These are phyloP conservation scores for Spergularia marina DNA, from an alignment of 148 eudicot species.

Conservation along the genomic window DNA sequence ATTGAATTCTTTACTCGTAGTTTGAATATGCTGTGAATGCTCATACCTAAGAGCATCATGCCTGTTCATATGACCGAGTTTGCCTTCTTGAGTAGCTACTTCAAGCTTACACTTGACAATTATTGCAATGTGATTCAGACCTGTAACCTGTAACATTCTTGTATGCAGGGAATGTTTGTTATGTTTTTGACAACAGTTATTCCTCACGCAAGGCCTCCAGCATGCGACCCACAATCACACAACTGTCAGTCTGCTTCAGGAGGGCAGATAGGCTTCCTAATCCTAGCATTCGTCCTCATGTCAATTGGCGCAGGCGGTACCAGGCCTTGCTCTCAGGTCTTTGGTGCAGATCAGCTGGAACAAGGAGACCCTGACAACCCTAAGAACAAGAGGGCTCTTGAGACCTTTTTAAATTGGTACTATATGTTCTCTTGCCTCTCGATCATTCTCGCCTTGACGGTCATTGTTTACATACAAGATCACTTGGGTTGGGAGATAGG, in stretches of 20 bases:
- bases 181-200: conserved; percentile 76
- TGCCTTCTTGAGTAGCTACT: too few relatives aligned
- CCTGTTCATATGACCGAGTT: too few relatives aligned
- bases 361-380: conserved; percentile 35
- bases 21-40: too few relatives aligned
- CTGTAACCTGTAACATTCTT: too few relatives aligned
- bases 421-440: conserved; percentile 51
- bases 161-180: conserved; percentile 59
- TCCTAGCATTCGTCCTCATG: conserved; percentile 53
- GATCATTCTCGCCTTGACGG: conserved; percentile 59
- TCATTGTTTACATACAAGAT: conserved; percentile 77
- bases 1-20: too few relatives aligned
- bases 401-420: conserved; percentile 77
- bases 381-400: conserved; percentile 49
- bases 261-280: conserved; percentile 41
- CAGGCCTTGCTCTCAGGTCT: conserved; percentile 75
- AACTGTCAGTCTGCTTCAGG: conserved; percentile 46
- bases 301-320: conserved; percentile 86
- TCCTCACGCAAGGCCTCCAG: conserved; percentile 56
- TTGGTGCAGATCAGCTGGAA: conserved; percentile 82
- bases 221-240: conserved; percentile 37
- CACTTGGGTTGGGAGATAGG: conserved; percentile 73
- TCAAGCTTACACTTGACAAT: too few relatives aligned
- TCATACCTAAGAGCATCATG: too few relatives aligned
- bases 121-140: too few relatives aligned